These are phyloP conservation scores for Aegilops longissima DNA, from an alignment of 176 grass and related monocot genomes.

Conservation along the genomic window DNA sequence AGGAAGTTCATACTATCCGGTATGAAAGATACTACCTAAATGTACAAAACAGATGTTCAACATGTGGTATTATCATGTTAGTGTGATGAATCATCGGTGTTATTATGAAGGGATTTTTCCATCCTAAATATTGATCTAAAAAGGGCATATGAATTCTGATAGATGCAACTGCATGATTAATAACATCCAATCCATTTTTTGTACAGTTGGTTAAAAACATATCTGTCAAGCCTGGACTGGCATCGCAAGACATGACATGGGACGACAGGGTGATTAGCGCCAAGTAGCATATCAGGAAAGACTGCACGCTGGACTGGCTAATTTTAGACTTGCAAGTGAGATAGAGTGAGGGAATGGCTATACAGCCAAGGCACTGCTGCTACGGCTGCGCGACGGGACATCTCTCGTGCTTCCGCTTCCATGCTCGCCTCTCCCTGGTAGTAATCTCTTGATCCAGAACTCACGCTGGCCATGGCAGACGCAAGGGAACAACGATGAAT, in stretches of 20 bases:
- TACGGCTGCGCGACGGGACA: too few species aligned
- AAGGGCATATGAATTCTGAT: neutral
- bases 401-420: too few species aligned
- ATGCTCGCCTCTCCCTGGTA: too few species aligned
- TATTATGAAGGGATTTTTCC: neutral
- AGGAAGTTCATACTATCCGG: neutral
- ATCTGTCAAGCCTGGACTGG: neutral
- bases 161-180: neutral
- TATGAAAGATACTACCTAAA: neutral
- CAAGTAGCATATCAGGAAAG: neutral
- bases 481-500: too few species aligned
- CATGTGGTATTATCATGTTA: conserved; percentile 7
- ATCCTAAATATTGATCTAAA: neutral
- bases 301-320: neutral
- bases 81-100: neutral
- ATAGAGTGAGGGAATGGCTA: neutral
- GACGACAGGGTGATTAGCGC: neutral
- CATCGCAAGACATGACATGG: neutral
- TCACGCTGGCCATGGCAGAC: too few species aligned
- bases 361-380: neutral
- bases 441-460: too few species aligned
- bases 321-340: neutral
- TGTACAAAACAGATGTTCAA: neutral
- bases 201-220: neutral
- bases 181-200: neutral